phyloP scores from a whole-genome alignment of 2,329 filamentous ascomycete genomes.

The Pyrenochaeta sp. region DNA sequence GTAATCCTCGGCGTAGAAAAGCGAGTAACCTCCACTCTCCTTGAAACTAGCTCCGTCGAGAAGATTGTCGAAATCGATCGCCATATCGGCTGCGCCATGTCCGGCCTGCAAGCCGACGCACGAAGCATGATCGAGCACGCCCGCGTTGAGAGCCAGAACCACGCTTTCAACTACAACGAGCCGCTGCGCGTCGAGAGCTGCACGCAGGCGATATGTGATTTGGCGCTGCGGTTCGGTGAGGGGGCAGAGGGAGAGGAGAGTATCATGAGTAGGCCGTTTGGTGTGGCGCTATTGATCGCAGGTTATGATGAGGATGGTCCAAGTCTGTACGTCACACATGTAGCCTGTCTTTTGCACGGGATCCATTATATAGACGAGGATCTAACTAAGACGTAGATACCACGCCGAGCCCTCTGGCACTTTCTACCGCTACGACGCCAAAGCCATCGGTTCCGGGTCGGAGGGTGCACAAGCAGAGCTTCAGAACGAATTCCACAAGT shows the following conservation, averaged over 20 bases:
- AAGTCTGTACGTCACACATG: constrained; percentile 68
- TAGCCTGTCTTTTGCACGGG: neutral
- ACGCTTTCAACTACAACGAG: constrained; percentile 98
- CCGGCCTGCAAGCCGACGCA: constrained; percentile 94
- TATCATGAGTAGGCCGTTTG: constrained; percentile 97
- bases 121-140: constrained; percentile 98
- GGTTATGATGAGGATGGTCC: constrained; percentile 98
- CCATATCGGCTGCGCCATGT: constrained; percentile 99
- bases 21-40: constrained; percentile 95
- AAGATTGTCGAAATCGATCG: constrained; percentile 99
- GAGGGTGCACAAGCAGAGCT: constrained; percentile 97
- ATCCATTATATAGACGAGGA: neutral
- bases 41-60: constrained; percentile 97
- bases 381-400: constrained; percentile 65
- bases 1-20: constrained; percentile 98
- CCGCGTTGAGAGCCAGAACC: constrained; percentile 95
- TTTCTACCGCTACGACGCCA: constrained; percentile 98
- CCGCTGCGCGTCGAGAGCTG: constrained; percentile 94
- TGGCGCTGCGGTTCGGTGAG: constrained; percentile 95
- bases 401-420: constrained; percentile 98
- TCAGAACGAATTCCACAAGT: constrained; percentile 99
- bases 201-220: constrained; percentile 97
- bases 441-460: constrained; percentile 96
- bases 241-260: constrained; percentile 97
- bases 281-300: constrained; percentile 94